Conservation (phyloP, 2,329 filamentous ascomycete genomes). For the Aspergillus fischeri region DNA sequence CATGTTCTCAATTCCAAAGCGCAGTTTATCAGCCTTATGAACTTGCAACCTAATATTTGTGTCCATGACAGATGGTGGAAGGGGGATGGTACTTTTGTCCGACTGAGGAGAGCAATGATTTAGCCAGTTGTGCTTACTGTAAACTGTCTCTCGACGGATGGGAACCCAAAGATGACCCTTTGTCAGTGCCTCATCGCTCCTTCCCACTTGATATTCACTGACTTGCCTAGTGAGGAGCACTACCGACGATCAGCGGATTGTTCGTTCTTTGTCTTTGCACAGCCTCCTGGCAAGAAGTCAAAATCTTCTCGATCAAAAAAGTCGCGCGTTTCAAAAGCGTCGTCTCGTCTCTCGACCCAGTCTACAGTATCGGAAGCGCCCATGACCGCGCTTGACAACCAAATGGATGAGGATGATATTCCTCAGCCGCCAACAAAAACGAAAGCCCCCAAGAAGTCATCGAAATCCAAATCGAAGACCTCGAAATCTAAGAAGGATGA, state of each 20-base stretch:
- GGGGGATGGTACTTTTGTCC: constrained; percentile 95
- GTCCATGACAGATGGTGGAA: constrained; percentile 65
- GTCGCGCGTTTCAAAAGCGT: constrained; percentile 63
- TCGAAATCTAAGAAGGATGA: constrained; percentile 38
- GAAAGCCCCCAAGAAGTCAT: constrained; percentile 49
- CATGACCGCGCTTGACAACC: constrained; percentile 44
- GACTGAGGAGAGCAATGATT: constrained; percentile 75
- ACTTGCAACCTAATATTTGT: not conserved
- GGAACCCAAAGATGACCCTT: constrained; percentile 87
- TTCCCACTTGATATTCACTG: constrained; percentile 12
- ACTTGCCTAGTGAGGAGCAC: constrained; percentile 69
- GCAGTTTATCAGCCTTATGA: not conserved
- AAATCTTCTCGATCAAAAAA: constrained; percentile 57
- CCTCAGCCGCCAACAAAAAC: constrained; percentile 45
- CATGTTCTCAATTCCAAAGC: not conserved
- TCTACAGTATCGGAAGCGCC: constrained; percentile 46
- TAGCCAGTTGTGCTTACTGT: constrained; percentile 89
- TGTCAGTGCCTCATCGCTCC: constrained; percentile 51
- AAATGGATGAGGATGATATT: constrained; percentile 57
- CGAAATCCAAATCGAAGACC: constrained; percentile 33
- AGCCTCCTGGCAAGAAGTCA: constrained; percentile 46
- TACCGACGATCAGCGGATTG: constrained; percentile 73
- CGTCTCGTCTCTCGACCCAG: constrained; percentile 59
- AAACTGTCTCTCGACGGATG: constrained; percentile 85
- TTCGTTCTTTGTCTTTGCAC: constrained; percentile 71